Conservation (phyloP, 495 filamentous ascomycete genomes). For the Aspergillus sparsus region DNA sequence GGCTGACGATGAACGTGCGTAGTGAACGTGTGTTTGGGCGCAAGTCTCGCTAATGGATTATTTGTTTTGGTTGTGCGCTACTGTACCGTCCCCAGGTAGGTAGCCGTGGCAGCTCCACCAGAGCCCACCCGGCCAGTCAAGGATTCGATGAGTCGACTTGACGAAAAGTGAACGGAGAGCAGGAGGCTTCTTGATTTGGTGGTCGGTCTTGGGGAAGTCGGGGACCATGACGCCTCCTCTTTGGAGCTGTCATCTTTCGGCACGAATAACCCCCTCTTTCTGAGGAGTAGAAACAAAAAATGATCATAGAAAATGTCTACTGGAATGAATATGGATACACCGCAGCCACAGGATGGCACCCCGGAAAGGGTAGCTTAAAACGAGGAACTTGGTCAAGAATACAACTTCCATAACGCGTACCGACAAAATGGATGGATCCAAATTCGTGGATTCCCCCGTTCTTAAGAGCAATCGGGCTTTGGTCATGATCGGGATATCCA, state of each 20-base stretch:
- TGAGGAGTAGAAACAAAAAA: background rate
- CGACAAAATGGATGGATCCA: conserved; percentile 6
- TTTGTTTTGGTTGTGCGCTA: conserved; percentile 12
- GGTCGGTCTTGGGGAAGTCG: background rate
- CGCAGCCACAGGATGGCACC: background rate
- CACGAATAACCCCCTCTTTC: background rate
- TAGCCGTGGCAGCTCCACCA: conserved; percentile 12
- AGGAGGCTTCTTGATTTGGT: conserved; percentile 1
- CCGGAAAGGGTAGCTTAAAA: background rate
- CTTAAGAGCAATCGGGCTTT: background rate
- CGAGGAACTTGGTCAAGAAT: background rate
- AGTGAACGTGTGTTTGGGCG: conserved; percentile 9
- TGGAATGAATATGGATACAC: background rate
- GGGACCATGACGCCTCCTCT: background rate
- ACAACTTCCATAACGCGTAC: background rate
- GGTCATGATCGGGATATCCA: background rate
- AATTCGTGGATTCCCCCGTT: background rate
- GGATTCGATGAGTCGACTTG: conserved; percentile 11
- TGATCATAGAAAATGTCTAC: background rate
- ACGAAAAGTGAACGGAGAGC: conserved; percentile 1
- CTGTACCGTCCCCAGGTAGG: conserved; percentile 3
- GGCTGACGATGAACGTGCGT: conserved; percentile 6
- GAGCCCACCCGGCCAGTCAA: conserved; percentile 1
- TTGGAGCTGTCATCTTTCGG: conserved; percentile 8
- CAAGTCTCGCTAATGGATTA: conserved; percentile 5